Evolutionary conservation across 2,329 filamentous ascomycete genomes (phyloP), one percentile per base, ranked within the genome.

Genomic region (Colletotrichum trifolii): DNA sequence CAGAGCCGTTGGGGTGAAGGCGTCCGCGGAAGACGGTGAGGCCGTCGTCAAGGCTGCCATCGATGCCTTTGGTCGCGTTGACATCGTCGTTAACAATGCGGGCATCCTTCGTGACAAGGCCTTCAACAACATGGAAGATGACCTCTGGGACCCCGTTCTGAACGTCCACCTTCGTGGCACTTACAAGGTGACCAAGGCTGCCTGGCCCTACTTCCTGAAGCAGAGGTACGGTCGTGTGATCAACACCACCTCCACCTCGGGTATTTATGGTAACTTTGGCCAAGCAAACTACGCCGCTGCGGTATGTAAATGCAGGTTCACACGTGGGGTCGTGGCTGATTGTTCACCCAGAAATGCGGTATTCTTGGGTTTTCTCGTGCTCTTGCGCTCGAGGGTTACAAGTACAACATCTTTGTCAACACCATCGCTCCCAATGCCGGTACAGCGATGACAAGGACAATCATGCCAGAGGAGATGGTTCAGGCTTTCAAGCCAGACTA

Each of bases 401-500:
- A 98, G 85, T 94, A 99, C 86, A 97, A 97, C 85, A 98, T 99
- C 79, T 94, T 89, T 73, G 93, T 97, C 78, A 99, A 99, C 86
- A 97, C 94, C 64, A 97, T 99, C 74, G 96, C 96, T 33, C 96
- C 96, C 71, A 99, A 98, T 74, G 96, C 96, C 43, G 96, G 96
- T 72, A 99, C 96, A 48, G 89, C 91, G 76, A 96, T 99, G 92
- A 99, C 96, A 60, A 88, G 90, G 71, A 95, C 92, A 54, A 92
- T 99, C 77, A 87, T 99, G 85, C 96, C 96, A 36, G 94, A 97
- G 81, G 96, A 99, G 83, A 89, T 98, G 83, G 94, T 99, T 15
- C 94, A 98, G 83, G 95, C 96, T 49, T 97, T 99, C 86, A 99
- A 98, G 89, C 96, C 96, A 66, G 95, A 98, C 76, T 98, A 97